Evolutionary conservation across 148 eudicot species (phyloP).

Genomic region (Rhododendron williamsianum): DNA sequence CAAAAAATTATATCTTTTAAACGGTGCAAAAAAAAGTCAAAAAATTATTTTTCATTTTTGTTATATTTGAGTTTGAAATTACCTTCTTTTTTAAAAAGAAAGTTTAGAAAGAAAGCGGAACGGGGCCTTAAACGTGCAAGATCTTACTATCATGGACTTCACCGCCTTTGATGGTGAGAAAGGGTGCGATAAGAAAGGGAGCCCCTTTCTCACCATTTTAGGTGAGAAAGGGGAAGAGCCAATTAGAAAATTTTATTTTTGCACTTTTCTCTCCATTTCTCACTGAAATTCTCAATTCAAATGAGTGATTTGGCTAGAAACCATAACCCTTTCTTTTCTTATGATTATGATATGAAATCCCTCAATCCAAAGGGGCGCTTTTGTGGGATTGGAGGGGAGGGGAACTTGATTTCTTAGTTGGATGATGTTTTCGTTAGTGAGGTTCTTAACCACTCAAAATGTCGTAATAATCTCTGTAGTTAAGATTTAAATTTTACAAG

Average conservation of each 20-base stretch:
- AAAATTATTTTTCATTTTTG: no score
- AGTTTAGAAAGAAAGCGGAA: no score
- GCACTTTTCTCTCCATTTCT: neutral
- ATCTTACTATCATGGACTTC: neutral
- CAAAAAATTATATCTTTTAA: no score
- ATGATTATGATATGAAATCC: no score
- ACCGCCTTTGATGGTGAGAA: neutral
- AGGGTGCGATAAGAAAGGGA: neutral
- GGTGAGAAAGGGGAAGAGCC: neutral
- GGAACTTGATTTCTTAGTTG: neutral
- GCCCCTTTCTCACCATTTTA: no score
- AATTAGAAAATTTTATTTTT: no score
- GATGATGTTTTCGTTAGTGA: neutral
- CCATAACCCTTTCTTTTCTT: neutral
- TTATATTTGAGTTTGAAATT: no score
- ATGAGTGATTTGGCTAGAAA: neutral
- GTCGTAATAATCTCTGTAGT: neutral
- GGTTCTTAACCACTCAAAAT: neutral
- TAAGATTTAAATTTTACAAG: neutral
- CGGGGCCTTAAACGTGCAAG: neutral
- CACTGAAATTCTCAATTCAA: neutral
- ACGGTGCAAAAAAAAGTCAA: no score
- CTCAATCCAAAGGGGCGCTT: no score
- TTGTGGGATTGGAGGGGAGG: neutral
- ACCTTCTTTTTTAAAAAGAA: no score